Evolutionary conservation across 75 land plant species (phyloP).

Genomic region (Cupressus sempervirens): DNA sequence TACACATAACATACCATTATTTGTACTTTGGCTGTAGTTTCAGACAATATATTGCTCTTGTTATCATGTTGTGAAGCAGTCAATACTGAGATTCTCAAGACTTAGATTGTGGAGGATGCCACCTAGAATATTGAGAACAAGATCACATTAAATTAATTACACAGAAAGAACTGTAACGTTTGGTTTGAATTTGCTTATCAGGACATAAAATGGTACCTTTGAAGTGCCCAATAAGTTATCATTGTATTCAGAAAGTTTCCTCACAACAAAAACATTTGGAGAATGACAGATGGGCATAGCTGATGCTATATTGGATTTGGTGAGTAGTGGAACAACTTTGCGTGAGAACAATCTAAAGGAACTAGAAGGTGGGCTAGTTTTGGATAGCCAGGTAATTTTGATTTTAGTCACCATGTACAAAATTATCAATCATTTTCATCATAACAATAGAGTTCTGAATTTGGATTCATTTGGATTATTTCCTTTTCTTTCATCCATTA

Average conservation of each 20-base stretch:
- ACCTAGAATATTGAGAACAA: not conserved
- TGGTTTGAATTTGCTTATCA: not conserved
- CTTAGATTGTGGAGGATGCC: not conserved
- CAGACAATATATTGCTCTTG: not conserved
- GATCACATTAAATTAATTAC: not conserved
- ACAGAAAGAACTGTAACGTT: not conserved
- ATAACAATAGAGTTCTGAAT: not conserved
- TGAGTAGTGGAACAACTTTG: slow-evolving; percentile 94
- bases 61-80: not conserved
- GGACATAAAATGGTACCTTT: not conserved
- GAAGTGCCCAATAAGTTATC: not conserved
- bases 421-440: not conserved
- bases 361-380: slow-evolving; percentile 77
- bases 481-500: not conserved
- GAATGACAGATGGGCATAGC: slow-evolving; percentile 88
- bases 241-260: slow-evolving; percentile 1
- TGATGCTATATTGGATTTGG: slow-evolving; percentile 95
- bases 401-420: not conserved
- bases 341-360: slow-evolving; percentile 94
- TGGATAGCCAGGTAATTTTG: slow-evolving; percentile 77
- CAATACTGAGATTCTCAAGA: not conserved
- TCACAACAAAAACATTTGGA: not conserved
- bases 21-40: not conserved
- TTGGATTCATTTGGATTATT: not conserved
- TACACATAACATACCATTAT: not conserved